phyloP scores from a whole-genome alignment of 257 asterid species.

The Euphrasia confusa region DNA sequence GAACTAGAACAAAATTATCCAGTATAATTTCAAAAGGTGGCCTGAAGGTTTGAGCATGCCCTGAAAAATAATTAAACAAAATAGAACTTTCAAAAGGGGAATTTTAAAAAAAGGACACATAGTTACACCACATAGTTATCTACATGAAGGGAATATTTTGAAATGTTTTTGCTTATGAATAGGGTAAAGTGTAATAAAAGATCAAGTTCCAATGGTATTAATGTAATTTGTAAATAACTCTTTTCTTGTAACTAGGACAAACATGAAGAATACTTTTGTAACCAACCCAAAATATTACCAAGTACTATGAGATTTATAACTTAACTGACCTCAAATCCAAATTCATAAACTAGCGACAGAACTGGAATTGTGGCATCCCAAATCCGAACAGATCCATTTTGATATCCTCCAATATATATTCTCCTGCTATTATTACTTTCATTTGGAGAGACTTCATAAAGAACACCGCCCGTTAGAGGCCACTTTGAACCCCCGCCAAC shows the following conservation, averaged over 20 bases:
- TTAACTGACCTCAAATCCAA: conserved; percentile 57
- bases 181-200: not conserved
- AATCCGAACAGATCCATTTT: conserved; percentile 78
- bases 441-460: conserved; percentile 39
- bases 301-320: conserved; percentile 21
- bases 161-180: too few species aligned
- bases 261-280: not conserved
- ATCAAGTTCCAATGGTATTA: too few species aligned
- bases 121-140: too few species aligned
- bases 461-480: conserved; percentile 83
- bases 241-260: not conserved
- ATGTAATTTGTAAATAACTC: not conserved
- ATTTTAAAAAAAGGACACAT: too few species aligned
- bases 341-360: conserved; percentile 51
- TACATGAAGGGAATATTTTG: not conserved
- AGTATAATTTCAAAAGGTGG: not conserved
- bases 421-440: conserved; percentile 48
- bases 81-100: too few species aligned
- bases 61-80: too few species aligned
- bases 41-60: not conserved
- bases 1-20: too few species aligned
- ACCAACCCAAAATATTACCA: not conserved
- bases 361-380: conserved; percentile 88
- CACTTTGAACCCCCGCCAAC: conserved; percentile 43
- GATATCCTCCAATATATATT: conserved; percentile 82